phyloP scores from a whole-genome alignment of 2,329 filamentous ascomycete genomes.

The Westerdykella sp. region DNA sequence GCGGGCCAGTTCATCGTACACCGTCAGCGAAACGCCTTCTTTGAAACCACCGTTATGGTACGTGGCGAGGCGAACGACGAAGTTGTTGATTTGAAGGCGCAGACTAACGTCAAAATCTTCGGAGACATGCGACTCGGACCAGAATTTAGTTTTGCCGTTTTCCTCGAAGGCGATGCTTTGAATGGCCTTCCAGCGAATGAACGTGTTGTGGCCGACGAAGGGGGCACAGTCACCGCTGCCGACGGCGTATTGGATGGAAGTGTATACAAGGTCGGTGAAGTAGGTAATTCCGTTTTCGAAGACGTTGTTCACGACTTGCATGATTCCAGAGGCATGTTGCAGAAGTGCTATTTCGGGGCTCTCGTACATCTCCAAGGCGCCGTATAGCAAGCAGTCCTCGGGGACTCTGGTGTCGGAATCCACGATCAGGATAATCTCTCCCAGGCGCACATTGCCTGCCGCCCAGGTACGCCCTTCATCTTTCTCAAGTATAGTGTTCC shows the following conservation, averaged over 20 bases:
- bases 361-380: conserved; percentile 72
- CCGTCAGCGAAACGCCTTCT: conserved; percentile 64
- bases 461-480: conserved; percentile 69
- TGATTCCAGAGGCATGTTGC: conserved; percentile 61
- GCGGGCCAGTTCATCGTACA: conserved; percentile 63
- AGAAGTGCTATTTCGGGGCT: conserved; percentile 71
- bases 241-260: conserved; percentile 62
- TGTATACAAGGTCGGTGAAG: conserved; percentile 71
- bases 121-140: conserved; percentile 67
- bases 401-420: conserved; percentile 39
- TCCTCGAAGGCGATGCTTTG: conserved; percentile 49
- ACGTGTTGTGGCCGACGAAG: conserved; percentile 71
- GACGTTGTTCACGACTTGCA: conserved; percentile 64
- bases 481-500: conserved; percentile 58
- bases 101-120: conserved; percentile 71
- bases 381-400: conserved; percentile 66
- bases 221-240: conserved; percentile 64
- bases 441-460: conserved; percentile 74
- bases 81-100: conserved; percentile 61
- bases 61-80: conserved; percentile 60
- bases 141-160: conserved; percentile 58
- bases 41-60: conserved; percentile 65
- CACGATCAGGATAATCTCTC: conserved; percentile 68
- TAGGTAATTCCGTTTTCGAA: conserved; percentile 72
- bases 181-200: conserved; percentile 61